Evolutionary conservation across 1,139 yeast species (phyloP), one percentile per base, ranked within the genome.

Genomic region (Candida sojae): DNA sequence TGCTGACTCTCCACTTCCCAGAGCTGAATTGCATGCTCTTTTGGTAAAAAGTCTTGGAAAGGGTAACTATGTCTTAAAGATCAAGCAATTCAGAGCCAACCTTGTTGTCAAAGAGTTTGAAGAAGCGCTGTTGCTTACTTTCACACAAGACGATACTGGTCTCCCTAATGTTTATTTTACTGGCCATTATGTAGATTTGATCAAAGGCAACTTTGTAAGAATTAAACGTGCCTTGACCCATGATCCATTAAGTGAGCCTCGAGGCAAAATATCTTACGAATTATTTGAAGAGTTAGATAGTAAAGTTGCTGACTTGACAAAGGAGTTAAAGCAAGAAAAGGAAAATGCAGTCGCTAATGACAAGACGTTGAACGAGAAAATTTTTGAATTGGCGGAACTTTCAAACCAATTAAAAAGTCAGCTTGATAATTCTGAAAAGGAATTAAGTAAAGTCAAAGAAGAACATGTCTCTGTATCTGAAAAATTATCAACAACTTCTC

Each of bases 131-230:
- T 35, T 57, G 47, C 45, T 59, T 50, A 35, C 60, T 36, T 51
- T 54, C 42, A 51, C 63, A 43, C 79, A 80, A 52, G 96, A 90
- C 61, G 85, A 82, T 3, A 84, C 96, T 1, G 99, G 99, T 1
- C 73, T 92, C 36, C 99, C 98, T 0, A 82, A 83, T 49, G 89
- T 92, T 1, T 90, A 79, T 57, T 86, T 93, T 59, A 87, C 85
- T 53, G 61, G 79, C 0, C 68, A 75, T 3, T 90, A 89, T 60
- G 84, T 89, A 3, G 71, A 72, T 5, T 68, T 90, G 48, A 68
- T 93, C 44, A 86, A 83, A 55, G 95, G 86, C 7, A 88, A 89
- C 58, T 82, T 79, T 54, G 69, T 80, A 13, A 74, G 97, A 47
- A 82, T 93, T 34, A 80, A 79, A 51, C 78, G 84, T 44, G 85